Conservation (phyloP, 139 green algal genomes). For the Chloropicon primus region DNA sequence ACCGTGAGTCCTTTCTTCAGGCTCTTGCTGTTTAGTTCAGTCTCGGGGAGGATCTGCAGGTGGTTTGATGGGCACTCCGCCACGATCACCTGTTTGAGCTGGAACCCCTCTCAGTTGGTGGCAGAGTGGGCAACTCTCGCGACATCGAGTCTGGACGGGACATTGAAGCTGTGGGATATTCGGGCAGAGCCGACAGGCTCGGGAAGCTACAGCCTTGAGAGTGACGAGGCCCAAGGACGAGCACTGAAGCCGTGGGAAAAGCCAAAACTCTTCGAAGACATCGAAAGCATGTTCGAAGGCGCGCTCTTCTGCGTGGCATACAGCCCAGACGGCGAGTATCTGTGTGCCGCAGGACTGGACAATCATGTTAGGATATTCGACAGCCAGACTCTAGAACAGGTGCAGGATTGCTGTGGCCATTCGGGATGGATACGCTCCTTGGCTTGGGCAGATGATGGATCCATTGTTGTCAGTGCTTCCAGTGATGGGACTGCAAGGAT, state of each 20-base stretch:
- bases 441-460: background rate
- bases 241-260: background rate
- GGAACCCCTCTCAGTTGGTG: constrained; percentile 10
- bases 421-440: background rate
- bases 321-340: background rate
- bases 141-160: constrained; percentile 5
- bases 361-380: background rate
- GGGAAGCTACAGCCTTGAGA: background rate
- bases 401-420: background rate
- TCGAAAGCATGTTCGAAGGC: background rate
- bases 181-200: background rate
- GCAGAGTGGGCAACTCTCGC: background rate
- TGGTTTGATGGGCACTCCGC: constrained; percentile 18
- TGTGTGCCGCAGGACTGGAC: background rate
- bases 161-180: constrained; percentile 6
- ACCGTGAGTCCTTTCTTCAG: constrained; percentile 1
- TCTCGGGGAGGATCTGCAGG: constrained; percentile 14
- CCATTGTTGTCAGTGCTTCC: background rate
- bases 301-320: background rate
- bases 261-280: background rate
- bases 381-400: background rate
- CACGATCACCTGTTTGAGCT: constrained; percentile 8
- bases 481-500: constrained; percentile 5
- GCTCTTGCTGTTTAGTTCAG: constrained; percentile 8
- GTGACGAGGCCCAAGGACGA: background rate